Evolutionary conservation across 129 eudicot genomes (phyloP).

Genomic region (Escallonia herrerae): DNA sequence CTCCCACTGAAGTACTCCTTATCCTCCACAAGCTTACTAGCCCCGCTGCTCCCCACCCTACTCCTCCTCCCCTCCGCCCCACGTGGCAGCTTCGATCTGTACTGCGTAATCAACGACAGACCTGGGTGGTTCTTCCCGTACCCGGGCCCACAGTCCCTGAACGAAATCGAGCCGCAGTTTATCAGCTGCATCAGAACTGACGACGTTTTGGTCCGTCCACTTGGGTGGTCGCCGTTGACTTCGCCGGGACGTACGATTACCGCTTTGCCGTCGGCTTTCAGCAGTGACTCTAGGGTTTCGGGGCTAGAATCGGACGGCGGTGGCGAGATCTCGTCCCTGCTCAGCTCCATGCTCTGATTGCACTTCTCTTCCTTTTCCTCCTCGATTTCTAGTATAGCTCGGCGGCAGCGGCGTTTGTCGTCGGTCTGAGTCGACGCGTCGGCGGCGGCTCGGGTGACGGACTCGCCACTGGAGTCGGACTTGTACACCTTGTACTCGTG

Average conservation of each 20-base stretch:
- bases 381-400: constrained; percentile 16
- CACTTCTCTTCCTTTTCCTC: constrained; percentile 16
- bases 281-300: constrained; percentile 69
- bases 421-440: constrained; percentile 92
- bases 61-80: constrained; percentile 35
- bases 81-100: constrained; percentile 73
- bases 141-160: constrained; percentile 73
- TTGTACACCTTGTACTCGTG: constrained; percentile 79
- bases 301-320: constrained; percentile 99
- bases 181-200: constrained; percentile 80
- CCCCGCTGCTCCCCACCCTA: constrained; percentile 23
- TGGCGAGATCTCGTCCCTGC: constrained; percentile 66
- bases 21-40: constrained; percentile 47
- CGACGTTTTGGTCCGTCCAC: constrained; percentile 43
- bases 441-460: constrained; percentile 37
- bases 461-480: constrained; percentile 36
- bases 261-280: constrained; percentile 69
- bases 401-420: constrained; percentile 60
- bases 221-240: constrained; percentile 9
- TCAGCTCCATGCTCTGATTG: constrained; percentile 38
- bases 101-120: constrained; percentile 62
- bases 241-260: constrained; percentile 15
- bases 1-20: constrained; percentile 98
- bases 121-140: constrained; percentile 52
- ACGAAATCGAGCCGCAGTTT: constrained; percentile 83